Percentiles rank a stretch among this genome's conserved stretches.
These are phyloP conservation scores for Yarrowia phangngaensis DNA, from an alignment of 805 yeast genomes.

Conservation along the genomic window DNA sequence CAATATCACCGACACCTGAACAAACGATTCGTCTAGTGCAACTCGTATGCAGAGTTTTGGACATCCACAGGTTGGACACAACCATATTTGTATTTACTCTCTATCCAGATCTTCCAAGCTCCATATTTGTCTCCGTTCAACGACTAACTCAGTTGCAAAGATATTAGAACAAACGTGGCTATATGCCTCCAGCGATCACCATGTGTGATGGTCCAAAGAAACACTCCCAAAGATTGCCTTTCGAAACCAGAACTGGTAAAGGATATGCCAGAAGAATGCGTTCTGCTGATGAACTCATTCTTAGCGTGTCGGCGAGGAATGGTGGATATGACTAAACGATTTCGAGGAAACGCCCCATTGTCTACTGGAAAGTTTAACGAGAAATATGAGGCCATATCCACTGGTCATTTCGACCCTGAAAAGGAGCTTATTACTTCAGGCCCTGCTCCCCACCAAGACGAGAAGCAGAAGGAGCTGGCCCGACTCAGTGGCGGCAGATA, in stretches of 20 bases:
- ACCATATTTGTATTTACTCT: too few relatives aligned
- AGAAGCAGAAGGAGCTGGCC: conserved; percentile 13
- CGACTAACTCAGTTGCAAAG: conserved; percentile 72
- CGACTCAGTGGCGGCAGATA: conserved; percentile 15
- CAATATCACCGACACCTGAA: too few relatives aligned
- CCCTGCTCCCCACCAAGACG: conserved; percentile 16
- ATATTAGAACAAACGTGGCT: conserved; percentile 91
- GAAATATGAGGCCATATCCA: conserved; percentile 69
- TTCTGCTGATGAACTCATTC: conserved; percentile 77
- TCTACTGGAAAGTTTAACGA: conserved; percentile 93
- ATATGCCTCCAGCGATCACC: conserved; percentile 94
- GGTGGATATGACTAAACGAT: conserved; percentile 82
- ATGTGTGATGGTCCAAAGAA: conserved; percentile 84
- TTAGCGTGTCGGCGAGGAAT: conserved; percentile 86
- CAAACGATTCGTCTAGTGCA: too few relatives aligned
- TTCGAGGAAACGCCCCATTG: conserved; percentile 88
- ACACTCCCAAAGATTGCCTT: conserved; percentile 84
- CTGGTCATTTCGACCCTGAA: conserved; percentile 76
- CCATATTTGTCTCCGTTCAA: too few relatives aligned
- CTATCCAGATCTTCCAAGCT: too few relatives aligned
- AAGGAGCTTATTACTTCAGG: conserved; percentile 50
- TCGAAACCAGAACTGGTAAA: conserved; percentile 71
- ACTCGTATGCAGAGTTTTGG: too few relatives aligned
- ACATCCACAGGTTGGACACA: too few relatives aligned
- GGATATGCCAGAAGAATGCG: conserved; percentile 82